Conservation (phyloP, 1,284 basidiomycete species). For the Ustilago cynodontis region DNA sequence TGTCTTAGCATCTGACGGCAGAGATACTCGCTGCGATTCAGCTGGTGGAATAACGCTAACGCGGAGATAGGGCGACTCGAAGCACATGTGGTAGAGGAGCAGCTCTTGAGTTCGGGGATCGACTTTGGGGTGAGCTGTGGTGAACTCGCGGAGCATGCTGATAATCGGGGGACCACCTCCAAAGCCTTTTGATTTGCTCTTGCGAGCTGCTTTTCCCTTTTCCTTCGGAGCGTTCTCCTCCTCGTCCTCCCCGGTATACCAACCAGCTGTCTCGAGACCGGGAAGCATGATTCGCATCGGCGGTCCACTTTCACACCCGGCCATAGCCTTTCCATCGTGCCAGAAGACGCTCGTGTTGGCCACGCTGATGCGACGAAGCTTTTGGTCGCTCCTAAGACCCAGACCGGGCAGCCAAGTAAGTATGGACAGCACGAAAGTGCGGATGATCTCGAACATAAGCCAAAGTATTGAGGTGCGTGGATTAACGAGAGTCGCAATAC, state of each 20-base stretch:
- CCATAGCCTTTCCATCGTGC: constrained; percentile 72
- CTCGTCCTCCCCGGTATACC: constrained; percentile 68
- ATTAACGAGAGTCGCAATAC: constrained; percentile 73
- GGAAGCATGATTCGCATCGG: constrained; percentile 72
- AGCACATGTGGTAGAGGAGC: constrained; percentile 72
- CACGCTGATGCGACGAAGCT: constrained; percentile 65
- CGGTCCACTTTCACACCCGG: constrained; percentile 73
- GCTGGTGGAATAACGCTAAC: constrained; percentile 71
- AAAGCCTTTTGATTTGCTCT: constrained; percentile 26
- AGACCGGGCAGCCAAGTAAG: constrained; percentile 66
- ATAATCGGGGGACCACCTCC: constrained; percentile 43
- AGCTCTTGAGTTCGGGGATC: constrained; percentile 73
- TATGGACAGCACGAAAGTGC: constrained; percentile 65
- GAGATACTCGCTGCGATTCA: neutral
- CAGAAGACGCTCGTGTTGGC: constrained; percentile 73
- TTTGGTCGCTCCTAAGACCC: constrained; percentile 28
- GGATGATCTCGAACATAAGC: constrained; percentile 70
- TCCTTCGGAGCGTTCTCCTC: constrained; percentile 9
- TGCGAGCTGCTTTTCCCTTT: neutral
- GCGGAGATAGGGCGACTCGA: constrained; percentile 71
- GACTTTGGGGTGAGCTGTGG: constrained; percentile 72
- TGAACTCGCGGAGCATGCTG: constrained; percentile 72
- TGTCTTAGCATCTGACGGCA: constrained; percentile 17
- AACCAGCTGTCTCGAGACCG: constrained; percentile 72
- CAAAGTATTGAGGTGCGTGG: constrained; percentile 70